Evolutionary conservation across 2,329 filamentous ascomycete genomes (phyloP), one percentile per base, ranked within the genome.

Genomic region (Colletotrichum sp.): DNA sequence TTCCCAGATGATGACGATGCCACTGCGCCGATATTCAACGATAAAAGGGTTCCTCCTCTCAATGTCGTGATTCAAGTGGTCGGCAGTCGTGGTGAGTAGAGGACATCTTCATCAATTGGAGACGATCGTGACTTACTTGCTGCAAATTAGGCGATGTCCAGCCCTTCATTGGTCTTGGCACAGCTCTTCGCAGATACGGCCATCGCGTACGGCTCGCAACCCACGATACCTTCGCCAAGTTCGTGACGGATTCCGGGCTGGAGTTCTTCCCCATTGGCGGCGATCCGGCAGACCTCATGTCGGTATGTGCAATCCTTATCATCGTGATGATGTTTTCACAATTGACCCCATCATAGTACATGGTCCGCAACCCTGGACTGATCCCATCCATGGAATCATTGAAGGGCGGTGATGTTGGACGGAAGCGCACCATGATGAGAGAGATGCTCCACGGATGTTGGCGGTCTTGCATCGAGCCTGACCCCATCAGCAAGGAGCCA

Each of bases 221-320:
- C 7, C 87, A 89, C 70, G 86, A 87, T 73, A 88, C 86, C 2
- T 91, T 91, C 71, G 83, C 85, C 61, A 80, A 85, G 8, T 90
- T 91, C 48, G 88, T 91, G 2, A 80, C 83, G 10, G 81, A 86
- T 10, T 83, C 86, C 4, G 87, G 86, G 0, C 79, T 91, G 2
- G 89, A 91, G 71, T 91, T 91, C 78, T 91, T 86, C 76, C 83
- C 84, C 1, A 90, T 91, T 16, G 90, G 89, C 4, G 89, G 89
- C 1, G 86, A 90, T 67, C 89, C 89, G 1, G 83, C 86, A 8
- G 83, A 86, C 63, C 80, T 86, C 48, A 86, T 79, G 79, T 77
- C 78, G 21, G 76, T 88, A 82, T 68, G 79, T 8, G 2, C 0
- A 18, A 39, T 8, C 36, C 36, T 4, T 39, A 39, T 3, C 14